Evolutionary conservation across 306 rosid species (phyloP).

Genomic region (Mimosa pudica): DNA sequence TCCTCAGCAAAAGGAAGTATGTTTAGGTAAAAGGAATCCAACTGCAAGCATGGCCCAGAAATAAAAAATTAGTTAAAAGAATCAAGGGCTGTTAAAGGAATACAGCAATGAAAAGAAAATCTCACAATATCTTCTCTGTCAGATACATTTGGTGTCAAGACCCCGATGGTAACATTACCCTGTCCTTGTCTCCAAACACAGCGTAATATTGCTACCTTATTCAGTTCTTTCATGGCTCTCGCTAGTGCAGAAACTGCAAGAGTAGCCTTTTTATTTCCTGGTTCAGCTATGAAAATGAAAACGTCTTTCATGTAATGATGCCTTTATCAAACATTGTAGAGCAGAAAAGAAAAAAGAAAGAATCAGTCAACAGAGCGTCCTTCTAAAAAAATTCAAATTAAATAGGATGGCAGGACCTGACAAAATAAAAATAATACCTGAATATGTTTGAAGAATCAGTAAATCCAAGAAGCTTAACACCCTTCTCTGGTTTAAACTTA

Average conservation of each 20-base stretch:
- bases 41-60: conserved; percentile 54
- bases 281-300: conserved; percentile 70
- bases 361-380: conserved; percentile 20
- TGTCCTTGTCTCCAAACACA: conserved; percentile 95
- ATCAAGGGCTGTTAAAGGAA: conserved; percentile 20
- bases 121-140: conserved; percentile 67
- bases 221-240: conserved; percentile 87
- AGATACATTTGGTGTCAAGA: conserved; percentile 77
- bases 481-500: conserved; percentile 88
- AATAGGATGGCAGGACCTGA: conserved; percentile 15
- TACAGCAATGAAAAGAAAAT: conserved; percentile 23
- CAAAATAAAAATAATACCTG: conserved; percentile 50
- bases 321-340: conserved; percentile 43
- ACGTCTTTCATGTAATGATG: conserved; percentile 91
- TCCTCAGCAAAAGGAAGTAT: conserved; percentile 89
- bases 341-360: conserved; percentile 31
- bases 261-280: conserved; percentile 61
- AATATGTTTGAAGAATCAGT: conserved; percentile 66
- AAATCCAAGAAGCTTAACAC: conserved; percentile 91
- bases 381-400: conserved; percentile 22
- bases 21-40: conserved; percentile 87
- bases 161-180: conserved; percentile 65
- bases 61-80: conserved; percentile 25
- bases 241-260: conserved; percentile 83
- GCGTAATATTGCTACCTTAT: conserved; percentile 84